These are phyloP conservation scores for Clitopilus passeckerianus DNA, from an alignment of 768 basidiomycete species.

Conservation along the genomic window DNA sequence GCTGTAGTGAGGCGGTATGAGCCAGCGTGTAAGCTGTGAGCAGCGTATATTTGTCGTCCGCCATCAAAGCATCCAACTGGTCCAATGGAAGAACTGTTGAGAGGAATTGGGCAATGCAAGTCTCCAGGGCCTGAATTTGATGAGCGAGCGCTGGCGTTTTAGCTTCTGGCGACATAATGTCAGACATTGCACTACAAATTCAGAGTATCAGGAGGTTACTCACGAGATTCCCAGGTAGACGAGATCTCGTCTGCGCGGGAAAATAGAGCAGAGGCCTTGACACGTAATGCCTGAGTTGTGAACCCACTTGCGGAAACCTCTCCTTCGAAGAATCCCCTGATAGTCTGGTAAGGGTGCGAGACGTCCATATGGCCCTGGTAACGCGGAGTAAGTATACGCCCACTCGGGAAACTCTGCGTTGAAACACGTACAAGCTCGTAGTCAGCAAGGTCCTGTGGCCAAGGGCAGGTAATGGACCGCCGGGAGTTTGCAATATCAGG, in stretches of 20 bases:
- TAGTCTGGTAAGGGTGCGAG: conserved; percentile 49
- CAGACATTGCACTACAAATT: neutral
- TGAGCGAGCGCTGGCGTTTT: conserved; percentile 42
- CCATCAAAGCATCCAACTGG: conserved; percentile 50
- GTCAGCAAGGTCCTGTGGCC: conserved; percentile 70
- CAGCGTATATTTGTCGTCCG: conserved; percentile 56
- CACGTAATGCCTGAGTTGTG: conserved; percentile 59
- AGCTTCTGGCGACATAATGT: conserved; percentile 34
- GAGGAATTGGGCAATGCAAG: conserved; percentile 58
- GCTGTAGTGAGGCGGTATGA: conserved; percentile 59
- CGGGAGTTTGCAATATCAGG: conserved; percentile 56
- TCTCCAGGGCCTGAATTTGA: conserved; percentile 58
- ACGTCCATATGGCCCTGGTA: conserved; percentile 56
- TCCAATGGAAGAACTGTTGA: conserved; percentile 61
- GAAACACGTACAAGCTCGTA: conserved; percentile 60
- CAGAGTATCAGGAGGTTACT: conserved; percentile 8
- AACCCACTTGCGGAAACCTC: conserved; percentile 53
- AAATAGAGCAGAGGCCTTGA: conserved; percentile 74
- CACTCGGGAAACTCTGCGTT: conserved; percentile 1
- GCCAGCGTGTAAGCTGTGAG: conserved; percentile 61
- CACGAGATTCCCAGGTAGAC: conserved; percentile 58
- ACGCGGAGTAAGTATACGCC: conserved; percentile 8
- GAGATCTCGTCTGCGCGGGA: conserved; percentile 61
- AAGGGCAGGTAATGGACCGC: conserved; percentile 64
- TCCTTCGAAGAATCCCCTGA: conserved; percentile 58